Percentiles rank a stretch among this genome's conserved stretches.
phyloP scores from a whole-genome alignment of 305 asterid species.

The Caryopteris hybrid region DNA sequence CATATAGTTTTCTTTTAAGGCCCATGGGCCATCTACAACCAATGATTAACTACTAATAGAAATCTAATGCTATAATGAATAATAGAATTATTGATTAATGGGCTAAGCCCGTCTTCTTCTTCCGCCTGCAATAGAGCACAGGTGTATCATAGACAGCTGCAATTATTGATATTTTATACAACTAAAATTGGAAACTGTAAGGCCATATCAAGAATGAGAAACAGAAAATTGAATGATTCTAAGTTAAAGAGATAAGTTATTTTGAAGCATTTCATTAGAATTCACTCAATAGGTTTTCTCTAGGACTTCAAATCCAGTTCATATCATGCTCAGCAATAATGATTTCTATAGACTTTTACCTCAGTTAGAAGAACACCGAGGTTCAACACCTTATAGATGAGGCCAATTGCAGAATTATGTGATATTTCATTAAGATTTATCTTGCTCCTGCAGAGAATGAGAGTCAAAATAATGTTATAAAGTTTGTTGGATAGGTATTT shows the following conservation, averaged over 20 bases:
- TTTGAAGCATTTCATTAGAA: background rate
- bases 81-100: too few species aligned
- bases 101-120: too few species aligned
- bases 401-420: constrained; percentile 91
- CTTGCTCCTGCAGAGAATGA: constrained; percentile 53
- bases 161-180: too few species aligned
- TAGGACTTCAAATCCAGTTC: background rate
- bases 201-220: background rate
- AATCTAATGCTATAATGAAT: too few species aligned
- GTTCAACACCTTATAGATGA: constrained; percentile 60
- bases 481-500: background rate
- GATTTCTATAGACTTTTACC: constrained; percentile 34
- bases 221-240: background rate
- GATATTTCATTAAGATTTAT: constrained; percentile 91
- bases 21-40: too few species aligned
- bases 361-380: constrained; percentile 80
- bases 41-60: too few species aligned
- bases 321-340: background rate
- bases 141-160: too few species aligned
- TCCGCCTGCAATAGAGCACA: too few species aligned
- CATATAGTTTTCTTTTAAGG: too few species aligned
- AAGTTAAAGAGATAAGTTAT: background rate
- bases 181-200: background rate
- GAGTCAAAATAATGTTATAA: constrained; percentile 14
- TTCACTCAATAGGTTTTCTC: background rate